Evolutionary conservation across 495 filamentous ascomycete genomes (phyloP).

Genomic region (Beverwykella pulmonaria): DNA sequence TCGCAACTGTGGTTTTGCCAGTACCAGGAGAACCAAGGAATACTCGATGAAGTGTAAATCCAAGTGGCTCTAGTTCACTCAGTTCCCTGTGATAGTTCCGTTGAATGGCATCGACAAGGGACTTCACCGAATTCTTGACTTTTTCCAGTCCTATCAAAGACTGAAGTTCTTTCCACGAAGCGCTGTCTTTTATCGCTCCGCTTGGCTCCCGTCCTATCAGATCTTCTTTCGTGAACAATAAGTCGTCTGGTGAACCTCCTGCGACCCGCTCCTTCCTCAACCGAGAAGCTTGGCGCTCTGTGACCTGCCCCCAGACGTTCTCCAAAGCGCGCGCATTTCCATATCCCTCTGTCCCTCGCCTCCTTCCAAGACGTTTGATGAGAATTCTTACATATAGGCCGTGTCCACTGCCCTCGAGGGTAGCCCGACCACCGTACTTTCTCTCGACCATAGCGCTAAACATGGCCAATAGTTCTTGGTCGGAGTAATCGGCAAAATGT

Average conservation of each 20-base stretch:
- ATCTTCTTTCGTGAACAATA: conserved; percentile 42
- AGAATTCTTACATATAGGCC: conserved; percentile 71
- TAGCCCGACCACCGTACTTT: conserved; percentile 58
- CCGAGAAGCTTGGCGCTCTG: conserved; percentile 61
- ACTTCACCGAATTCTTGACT: conserved; percentile 64
- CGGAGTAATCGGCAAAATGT: conserved; percentile 70
- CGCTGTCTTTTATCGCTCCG: conserved; percentile 17
- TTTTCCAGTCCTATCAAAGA: conserved; percentile 60
- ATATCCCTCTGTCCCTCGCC: conserved; percentile 68
- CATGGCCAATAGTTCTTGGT: conserved; percentile 64
- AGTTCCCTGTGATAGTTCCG: conserved; percentile 67
- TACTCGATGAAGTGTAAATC: conserved; percentile 60
- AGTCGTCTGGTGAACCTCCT: conserved; percentile 41
- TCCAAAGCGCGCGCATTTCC: conserved; percentile 72
- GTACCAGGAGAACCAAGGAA: conserved; percentile 69
- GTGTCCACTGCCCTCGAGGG: conserved; percentile 58
- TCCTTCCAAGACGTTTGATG: conserved; percentile 32
- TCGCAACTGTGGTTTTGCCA: conserved; percentile 76
- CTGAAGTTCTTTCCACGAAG: conserved; percentile 64
- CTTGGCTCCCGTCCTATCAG: conserved; percentile 38
- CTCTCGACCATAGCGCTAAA: conserved; percentile 54
- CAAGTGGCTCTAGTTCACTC: conserved; percentile 61
- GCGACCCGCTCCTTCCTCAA: conserved; percentile 50
- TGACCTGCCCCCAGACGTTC: conserved; percentile 58
- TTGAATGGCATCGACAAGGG: conserved; percentile 61